Base-by-base conservation (phyloP, 306 rosid genomes). In the Luffa aegyptiaca region DNA sequence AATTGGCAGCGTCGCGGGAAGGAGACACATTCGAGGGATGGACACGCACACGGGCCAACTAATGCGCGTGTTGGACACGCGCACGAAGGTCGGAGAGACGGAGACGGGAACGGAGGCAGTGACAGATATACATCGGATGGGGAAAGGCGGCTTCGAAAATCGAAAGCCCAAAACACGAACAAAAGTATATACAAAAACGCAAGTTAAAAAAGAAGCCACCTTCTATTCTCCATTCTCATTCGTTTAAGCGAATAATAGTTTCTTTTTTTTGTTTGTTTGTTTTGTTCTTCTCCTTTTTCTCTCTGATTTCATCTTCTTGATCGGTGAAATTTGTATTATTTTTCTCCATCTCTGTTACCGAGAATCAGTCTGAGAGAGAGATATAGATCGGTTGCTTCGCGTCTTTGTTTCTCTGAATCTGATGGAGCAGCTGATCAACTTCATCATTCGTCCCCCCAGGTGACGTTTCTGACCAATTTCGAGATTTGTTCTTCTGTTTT, bases 371-470 rank as follows among this genome's bases (percentile, higher is more conserved):
- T 13, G 2, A 26, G 58, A 13, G 12, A 46, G 21, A 16, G 49
- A 17, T 69, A 10, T 18, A 58, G 76, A 68, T 84, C 65, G 8
- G 41, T 58, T 42, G 44, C 65, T 44, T 77, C 42, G 69, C 42
- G 69, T 18, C 44, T n/a, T 26, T 41, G 17, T 42, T 56, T 62
- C 82, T 77, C 79, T 42, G 77, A 72, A 72, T 82, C 86, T 86
- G 76, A 86, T 88, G 92, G 92, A 89, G 76, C 92, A 85, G 82
- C 92, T 89, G 46, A 85, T 89, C 82, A 89, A 87, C 90, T 89
- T 89, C 81, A 86, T 89, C 41, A 89, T 89, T 78, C 88, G 92
- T 52, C 92, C 92, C 52, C 92, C 92, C 53, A 86, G 92, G 92
- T 89, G 59, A 53, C 36, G 36, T 33, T 77, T 18, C 44, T 44